Evolutionary conservation across 495 filamentous ascomycete species (phyloP), one percentile per base, ranked within the genome.

Genomic region (Staphylotrichum tortipilum): DNA sequence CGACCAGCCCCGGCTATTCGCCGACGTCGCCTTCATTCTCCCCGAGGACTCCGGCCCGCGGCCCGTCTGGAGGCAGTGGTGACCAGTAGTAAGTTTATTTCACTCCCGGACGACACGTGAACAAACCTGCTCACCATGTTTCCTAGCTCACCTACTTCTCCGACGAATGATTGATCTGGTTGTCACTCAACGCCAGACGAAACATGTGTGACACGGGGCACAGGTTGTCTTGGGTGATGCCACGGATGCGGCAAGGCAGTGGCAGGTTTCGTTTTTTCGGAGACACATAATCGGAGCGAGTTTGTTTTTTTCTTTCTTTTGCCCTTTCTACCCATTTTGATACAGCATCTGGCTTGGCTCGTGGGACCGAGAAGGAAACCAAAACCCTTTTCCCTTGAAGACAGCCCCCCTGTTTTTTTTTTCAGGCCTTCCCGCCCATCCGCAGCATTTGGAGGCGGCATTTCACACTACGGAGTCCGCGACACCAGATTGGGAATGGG

Each of bases 1-100:
- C 75, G n/a, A 73, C 76, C 31, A 76, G 74, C 62, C 77, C 76
- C 12, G 60, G 68, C 8, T 78, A 78, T 53, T 78, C 72, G 26
- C 76, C 76, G 24, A 75, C 73, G 11, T 72, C 69, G 37, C 71
- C 72, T 24, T 63, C 63, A 18, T 74, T 68, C 55, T 68, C 68
- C 22, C 69, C 68, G 11, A 67, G 69, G 36, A 69, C 68, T 33
- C 70, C 70, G 35, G 66, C 64, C 14, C 62, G 58, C 30, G 59
- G 54, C 35, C 46, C 59, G 39, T 53, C 59, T 39, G 67, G 64
- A 18, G 51, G 58, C 31, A 59, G 45, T 40, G 57, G 61, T 37
- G 61, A 64, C 50, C 62, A 64, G 50, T 68, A 68, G 65, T 70
- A 50, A 55, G 66, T 61, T 19, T 30, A 24, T 31, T 39, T 6